Percentiles rank a stretch among this genome's conserved stretches.
Conservation (phyloP, 768 basidiomycete species). For the Gymnopilus junonius region DNA sequence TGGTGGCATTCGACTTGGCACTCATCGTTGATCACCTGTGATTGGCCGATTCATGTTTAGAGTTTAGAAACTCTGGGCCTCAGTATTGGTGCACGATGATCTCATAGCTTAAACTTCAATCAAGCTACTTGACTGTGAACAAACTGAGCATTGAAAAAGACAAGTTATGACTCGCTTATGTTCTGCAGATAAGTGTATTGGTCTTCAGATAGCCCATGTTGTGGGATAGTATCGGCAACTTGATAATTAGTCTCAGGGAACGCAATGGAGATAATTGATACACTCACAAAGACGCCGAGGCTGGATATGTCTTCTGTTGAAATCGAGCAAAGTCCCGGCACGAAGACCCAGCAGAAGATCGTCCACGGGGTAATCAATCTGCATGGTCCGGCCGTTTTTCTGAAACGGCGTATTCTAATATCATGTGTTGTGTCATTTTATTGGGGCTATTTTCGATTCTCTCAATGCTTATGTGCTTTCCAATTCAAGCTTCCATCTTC, state of each 20-base stretch:
- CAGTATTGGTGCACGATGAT: slow-evolving; percentile 10
- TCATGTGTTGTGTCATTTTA: no score
- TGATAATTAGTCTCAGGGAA: background rate
- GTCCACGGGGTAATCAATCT: background rate
- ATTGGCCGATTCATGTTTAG: background rate
- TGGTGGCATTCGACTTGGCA: background rate
- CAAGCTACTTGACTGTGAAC: background rate
- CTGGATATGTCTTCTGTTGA: background rate
- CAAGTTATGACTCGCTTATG: background rate
- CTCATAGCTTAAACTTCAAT: slow-evolving; percentile 1
- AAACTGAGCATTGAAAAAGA: background rate
- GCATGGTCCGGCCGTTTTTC: slow-evolving; percentile 30
- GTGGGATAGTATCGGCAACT: slow-evolving; percentile 7
- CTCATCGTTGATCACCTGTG: background rate
- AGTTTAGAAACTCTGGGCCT: background rate
- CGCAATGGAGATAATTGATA: slow-evolving; percentile 10
- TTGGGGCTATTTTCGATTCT: no score
- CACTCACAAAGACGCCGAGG: slow-evolving; percentile 13
- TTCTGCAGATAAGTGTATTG: background rate
- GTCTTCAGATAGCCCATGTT: background rate
- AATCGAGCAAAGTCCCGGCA: background rate
- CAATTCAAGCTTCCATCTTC: slow-evolving; percentile 2
- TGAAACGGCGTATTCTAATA: background rate
- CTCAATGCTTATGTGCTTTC: slow-evolving; percentile 35
- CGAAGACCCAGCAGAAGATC: background rate